Percentiles rank a stretch among this genome's conserved stretches.
phyloP scores from a whole-genome alignment of 257 asterid genomes.

The Nicotiana benthamiana region DNA sequence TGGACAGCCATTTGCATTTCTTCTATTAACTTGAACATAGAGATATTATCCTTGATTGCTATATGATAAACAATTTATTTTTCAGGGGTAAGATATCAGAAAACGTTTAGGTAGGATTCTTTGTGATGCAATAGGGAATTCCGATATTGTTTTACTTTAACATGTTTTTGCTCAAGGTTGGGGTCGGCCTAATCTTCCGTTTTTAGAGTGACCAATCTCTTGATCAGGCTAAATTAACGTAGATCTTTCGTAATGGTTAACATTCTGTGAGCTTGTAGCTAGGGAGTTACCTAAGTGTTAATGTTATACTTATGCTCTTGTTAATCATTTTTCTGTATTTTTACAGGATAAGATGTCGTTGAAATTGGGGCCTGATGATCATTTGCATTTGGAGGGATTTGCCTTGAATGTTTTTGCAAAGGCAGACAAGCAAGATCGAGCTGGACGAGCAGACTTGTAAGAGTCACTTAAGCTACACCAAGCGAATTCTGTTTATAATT shows the following conservation, averaged over 20 bases:
- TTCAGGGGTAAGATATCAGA: not conserved
- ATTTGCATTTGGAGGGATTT: conserved; percentile 78
- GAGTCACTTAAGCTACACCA: conserved; percentile 7
- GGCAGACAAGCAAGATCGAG: conserved; percentile 94
- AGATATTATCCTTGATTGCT: not conserved
- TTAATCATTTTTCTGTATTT: not conserved
- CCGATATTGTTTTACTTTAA: not conserved
- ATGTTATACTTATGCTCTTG: not conserved
- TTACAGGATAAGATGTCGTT: conserved; percentile 81
- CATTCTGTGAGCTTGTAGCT: not conserved
- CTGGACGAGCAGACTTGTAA: conserved; percentile 80
- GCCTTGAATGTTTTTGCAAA: conserved; percentile 71
- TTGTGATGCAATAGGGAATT: not conserved
- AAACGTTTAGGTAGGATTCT: not conserved
- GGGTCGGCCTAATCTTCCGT: not conserved
- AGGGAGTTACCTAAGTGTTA: not conserved
- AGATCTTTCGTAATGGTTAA: not conserved
- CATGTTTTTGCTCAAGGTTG: not conserved
- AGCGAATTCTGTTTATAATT: not conserved
- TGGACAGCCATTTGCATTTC: not conserved
- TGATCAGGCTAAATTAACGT: not conserved
- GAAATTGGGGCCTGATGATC: conserved; percentile 74
- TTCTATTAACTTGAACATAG: not conserved
- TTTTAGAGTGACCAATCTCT: not conserved
- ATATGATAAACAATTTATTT: not conserved